Evolutionary conservation across 1,139 yeast genomes (phyloP).

Genomic region (Magnusiomyces tetraspermus): DNA sequence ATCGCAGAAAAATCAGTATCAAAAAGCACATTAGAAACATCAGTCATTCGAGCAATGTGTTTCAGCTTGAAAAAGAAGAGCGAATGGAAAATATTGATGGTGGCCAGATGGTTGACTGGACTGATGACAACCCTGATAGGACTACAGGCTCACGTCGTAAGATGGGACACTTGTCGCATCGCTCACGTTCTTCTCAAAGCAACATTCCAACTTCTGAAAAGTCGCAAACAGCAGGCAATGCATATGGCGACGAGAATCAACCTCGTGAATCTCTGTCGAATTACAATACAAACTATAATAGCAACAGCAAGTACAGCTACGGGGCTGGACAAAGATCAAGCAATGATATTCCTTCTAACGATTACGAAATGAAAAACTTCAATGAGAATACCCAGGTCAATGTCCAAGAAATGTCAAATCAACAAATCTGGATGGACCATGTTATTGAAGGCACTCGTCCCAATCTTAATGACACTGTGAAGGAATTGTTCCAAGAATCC

Average conservation of each 20-base stretch:
- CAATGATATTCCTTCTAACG: neutral
- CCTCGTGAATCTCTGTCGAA: neutral
- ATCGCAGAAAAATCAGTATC: conserved; percentile 3
- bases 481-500: conserved; percentile 21
- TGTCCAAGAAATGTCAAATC: neutral
- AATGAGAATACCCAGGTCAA: neutral
- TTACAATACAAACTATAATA: neutral
- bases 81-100: conserved; percentile 14
- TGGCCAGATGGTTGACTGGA: conserved; percentile 13
- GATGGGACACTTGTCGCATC: neutral
- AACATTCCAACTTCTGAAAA: neutral
- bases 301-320: neutral
- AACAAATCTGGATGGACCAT: conserved; percentile 11
- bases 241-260: neutral
- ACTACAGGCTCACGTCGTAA: conserved; percentile 1
- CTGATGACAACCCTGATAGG: conserved; percentile 6
- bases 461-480: conserved; percentile 20
- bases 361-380: neutral
- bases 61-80: conserved; percentile 7
- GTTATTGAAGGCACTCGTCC: conserved; percentile 22
- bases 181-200: neutral
- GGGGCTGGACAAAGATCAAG: neutral
- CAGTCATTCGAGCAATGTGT: conserved; percentile 11
- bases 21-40: conserved; percentile 11
- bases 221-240: neutral